Evolutionary conservation across 768 basidiomycete genomes (phyloP).

Genomic region (Pleurotus tuber-regium): DNA sequence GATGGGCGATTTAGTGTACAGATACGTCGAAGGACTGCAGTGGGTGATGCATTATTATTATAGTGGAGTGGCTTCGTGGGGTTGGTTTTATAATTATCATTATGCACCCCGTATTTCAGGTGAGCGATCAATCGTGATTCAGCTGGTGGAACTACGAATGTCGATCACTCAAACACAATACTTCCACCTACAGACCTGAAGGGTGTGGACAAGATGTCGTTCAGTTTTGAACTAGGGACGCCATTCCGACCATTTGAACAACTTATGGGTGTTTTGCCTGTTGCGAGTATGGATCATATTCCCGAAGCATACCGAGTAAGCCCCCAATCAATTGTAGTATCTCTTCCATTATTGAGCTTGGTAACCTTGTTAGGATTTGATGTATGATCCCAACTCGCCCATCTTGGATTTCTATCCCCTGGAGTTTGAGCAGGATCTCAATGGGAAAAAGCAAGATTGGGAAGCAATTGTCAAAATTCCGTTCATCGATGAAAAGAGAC

Average conservation of each 20-base stretch:
- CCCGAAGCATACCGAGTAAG: conserved; percentile 82
- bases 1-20: conserved; percentile 68
- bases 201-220: conserved; percentile 80
- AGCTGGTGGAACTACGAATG: no score
- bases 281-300: conserved; percentile 85
- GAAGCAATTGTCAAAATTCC: conserved; percentile 99
- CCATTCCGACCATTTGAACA: conserved; percentile 96
- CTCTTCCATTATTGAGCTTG: neutral
- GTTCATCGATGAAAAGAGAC: conserved; percentile 82
- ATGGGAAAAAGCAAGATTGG: conserved; percentile 99
- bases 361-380: conserved; percentile 64
- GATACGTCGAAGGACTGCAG: conserved; percentile 92
- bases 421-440: conserved; percentile 90
- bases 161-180: conserved; percentile 11
- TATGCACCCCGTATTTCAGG: conserved; percentile 97
- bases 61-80: conserved; percentile 94
- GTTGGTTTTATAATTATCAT: conserved; percentile 99
- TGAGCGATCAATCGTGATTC: no score
- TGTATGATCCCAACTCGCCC: conserved; percentile 80
- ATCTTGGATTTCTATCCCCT: conserved; percentile 94
- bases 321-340: neutral
- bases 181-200: conserved; percentile 55
- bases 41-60: conserved; percentile 99
- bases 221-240: conserved; percentile 80
- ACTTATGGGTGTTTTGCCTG: conserved; percentile 95